These are phyloP conservation scores for Haplosporangium gracile DNA, from an alignment of 192 early-diverging fungal genomes.

Conservation along the genomic window DNA sequence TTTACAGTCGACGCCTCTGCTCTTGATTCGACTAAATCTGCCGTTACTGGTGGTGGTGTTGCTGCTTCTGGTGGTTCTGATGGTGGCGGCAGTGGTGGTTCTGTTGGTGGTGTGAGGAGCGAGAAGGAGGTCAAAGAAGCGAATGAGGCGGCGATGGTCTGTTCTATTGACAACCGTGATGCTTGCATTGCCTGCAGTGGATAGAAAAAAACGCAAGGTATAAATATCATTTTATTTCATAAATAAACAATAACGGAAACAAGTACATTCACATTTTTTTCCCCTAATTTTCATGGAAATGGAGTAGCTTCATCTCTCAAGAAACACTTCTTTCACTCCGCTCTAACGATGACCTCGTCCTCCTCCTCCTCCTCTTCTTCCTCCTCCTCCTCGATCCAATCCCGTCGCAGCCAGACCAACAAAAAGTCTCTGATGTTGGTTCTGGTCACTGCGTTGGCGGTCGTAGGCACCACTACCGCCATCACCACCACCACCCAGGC, in stretches of 20 bases:
- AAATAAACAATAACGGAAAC: not conserved
- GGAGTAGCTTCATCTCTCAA: no score
- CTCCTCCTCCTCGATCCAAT: no score
- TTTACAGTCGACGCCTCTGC: slow-evolving; percentile 89
- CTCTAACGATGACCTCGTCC: no score
- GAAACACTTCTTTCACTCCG: no score
- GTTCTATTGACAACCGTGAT: slow-evolving; percentile 93
- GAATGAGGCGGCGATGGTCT: slow-evolving; percentile 78
- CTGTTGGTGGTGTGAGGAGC: not conserved
- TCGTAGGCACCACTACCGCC: no score
- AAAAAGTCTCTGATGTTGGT: no score
- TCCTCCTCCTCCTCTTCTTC: no score
- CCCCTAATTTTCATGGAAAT: no score
- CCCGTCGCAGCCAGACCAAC: no score
- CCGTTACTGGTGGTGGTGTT: not conserved
- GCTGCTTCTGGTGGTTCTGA: not conserved
- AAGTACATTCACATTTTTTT: not conserved
- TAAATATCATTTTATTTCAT: not conserved
- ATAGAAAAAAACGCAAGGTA: slow-evolving; percentile 20
- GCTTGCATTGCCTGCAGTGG: slow-evolving; percentile 92
- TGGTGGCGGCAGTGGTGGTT: not conserved
- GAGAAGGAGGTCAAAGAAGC: slow-evolving; percentile 56
- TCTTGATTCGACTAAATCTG: slow-evolving; percentile 55
- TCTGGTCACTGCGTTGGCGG: no score
- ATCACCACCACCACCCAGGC: no score